phyloP scores from a whole-genome alignment of 495 filamentous ascomycete species.

The Penicillium simplicissimum region DNA sequence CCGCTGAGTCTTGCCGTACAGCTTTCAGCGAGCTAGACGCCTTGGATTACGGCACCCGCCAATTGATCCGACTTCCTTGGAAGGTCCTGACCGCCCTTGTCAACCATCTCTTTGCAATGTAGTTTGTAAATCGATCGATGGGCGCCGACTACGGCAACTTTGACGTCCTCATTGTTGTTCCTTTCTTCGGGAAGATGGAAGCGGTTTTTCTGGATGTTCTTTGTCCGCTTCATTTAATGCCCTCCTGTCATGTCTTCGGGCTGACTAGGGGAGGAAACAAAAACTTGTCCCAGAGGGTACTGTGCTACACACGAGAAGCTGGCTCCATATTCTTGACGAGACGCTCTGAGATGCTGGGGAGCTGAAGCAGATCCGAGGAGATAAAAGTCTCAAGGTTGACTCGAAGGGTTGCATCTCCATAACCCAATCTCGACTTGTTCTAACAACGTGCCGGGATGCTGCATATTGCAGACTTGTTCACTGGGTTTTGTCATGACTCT shows the following conservation, averaged over 20 bases:
- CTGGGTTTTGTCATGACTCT: conserved; percentile 9
- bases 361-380: conserved; percentile 30
- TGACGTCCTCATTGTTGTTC: conserved; percentile 27
- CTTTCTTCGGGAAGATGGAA: conserved; percentile 47
- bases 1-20: conserved; percentile 27
- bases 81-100: conserved; percentile 69
- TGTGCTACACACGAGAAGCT: conserved; percentile 71
- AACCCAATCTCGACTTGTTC: conserved; percentile 36
- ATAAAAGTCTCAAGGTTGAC: conserved; percentile 38
- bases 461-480: conserved; percentile 23
- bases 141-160: conserved; percentile 58
- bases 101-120: conserved; percentile 64
- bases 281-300: conserved; percentile 81
- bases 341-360: conserved; percentile 3
- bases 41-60: conserved; percentile 56
- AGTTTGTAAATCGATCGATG: conserved; percentile 59
- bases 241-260: conserved; percentile 48
- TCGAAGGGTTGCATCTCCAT: conserved; percentile 35
- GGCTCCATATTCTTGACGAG: conserved; percentile 10
- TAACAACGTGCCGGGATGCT: conserved; percentile 20
- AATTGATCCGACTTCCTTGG: conserved; percentile 33
- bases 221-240: conserved; percentile 67
- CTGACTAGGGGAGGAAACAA: conserved; percentile 72
- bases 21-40: conserved; percentile 40
- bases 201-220: conserved; percentile 86